phyloP scores from a whole-genome alignment of 345 rosid genomes.

The Eucalyptus melliodora region DNA sequence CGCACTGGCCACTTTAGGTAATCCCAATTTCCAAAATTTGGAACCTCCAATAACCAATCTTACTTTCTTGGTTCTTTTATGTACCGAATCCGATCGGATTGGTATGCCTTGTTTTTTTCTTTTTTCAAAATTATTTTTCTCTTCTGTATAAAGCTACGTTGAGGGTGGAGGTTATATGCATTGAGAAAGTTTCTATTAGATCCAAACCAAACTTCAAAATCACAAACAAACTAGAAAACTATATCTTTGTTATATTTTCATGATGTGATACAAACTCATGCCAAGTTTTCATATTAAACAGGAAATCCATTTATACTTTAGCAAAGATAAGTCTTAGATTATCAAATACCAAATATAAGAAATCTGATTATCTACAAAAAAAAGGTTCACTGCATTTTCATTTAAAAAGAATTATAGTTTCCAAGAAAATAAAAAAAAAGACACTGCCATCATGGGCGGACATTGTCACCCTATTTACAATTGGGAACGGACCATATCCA shows the following conservation, averaged over 20 bases:
- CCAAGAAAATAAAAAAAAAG: background rate
- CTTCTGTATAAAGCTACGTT: background rate
- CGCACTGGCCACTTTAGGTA: background rate
- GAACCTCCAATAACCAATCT: background rate
- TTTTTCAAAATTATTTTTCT: too few relatives aligned
- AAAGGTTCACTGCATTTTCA: too few relatives aligned
- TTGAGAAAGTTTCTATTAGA: too few relatives aligned
- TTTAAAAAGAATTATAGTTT: background rate
- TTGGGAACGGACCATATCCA: too few relatives aligned
- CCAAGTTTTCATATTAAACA: background rate
- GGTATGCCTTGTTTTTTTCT: background rate
- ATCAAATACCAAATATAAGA: background rate
- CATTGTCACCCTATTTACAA: too few relatives aligned
- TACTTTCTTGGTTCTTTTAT: too few relatives aligned
- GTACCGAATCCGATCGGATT: fast-evolving
- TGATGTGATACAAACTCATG: background rate
- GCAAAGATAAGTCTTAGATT: background rate
- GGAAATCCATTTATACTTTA: background rate
- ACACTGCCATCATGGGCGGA: fast-evolving
- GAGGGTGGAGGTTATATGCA: background rate
- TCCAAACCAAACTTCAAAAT: background rate
- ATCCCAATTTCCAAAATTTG: background rate
- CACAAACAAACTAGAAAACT: too few relatives aligned
- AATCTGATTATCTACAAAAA: background rate
- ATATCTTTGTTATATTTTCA: too few relatives aligned